Base-by-base conservation (phyloP, 176 grass and related monocot species). In the Hordeum marinum region DNA sequence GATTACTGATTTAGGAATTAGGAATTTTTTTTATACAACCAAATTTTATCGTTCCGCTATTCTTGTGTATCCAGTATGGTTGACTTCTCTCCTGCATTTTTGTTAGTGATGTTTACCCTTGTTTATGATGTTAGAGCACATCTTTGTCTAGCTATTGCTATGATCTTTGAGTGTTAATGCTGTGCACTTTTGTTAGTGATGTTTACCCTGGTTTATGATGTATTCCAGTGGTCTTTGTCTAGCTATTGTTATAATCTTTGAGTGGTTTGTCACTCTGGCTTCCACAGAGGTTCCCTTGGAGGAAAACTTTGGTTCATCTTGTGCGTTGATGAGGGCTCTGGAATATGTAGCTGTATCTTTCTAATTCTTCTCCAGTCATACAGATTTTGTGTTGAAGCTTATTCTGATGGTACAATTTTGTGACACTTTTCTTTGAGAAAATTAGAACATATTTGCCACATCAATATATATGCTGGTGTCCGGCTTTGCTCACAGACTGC, bases 281-380 rank as follows among this genome's bases (percentile, higher is more conserved):
- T 9, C 97, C 94, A 1, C 84, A 85, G 57, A 94, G 97, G 77
- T 96, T 99, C 23, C 94, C 92, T 12, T 78, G 91, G 63, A 94
- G 91, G 82, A 94, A 85, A 69, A 92, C 97, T 6, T 75, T 96
- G 54, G 81, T 96, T 75, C 94, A 96, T 96, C 86, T 99, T 78
- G 62, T 99, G 41, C 90, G 65, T 72, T 98, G 54, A 20, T 57
- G 72, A 79, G 77, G 80, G 78, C 60, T 72, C 69, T 26, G 27
- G 35, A 70, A 45, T 84, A 45, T 84, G 35, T 81, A 43, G 15
- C 7, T 86, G 62, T 86, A 80, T 86, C 40, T 63, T 34, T 92
- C 74, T 86, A 21, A 75, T 80, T 54, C 20, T 14, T 76, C 81
- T 27, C 62, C 75, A 63, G 63, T 20, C 18, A 63, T 84, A 24